Evolutionary conservation across 148 eudicot species (phyloP).

Genomic region (Camellia lanceoleosa): DNA sequence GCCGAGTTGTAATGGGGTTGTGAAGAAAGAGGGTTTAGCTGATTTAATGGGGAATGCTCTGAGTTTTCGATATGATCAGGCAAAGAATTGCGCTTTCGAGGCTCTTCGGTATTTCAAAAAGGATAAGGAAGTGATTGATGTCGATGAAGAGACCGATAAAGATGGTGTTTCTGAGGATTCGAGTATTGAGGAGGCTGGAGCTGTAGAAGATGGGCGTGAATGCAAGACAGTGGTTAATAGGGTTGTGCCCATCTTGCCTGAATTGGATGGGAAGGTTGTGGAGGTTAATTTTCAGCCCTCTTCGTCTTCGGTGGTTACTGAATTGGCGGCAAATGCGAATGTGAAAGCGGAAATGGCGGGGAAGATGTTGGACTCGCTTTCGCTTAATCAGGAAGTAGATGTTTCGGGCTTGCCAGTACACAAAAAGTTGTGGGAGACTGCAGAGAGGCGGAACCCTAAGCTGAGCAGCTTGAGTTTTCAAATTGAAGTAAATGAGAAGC

Average conservation of each 20-base stretch:
- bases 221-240: constrained; percentile 21
- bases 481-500: constrained; percentile 38
- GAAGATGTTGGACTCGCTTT: constrained; percentile 29
- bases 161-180: constrained; percentile 40
- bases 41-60: constrained; percentile 41
- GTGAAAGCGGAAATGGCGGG: constrained; percentile 27
- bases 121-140: constrained; percentile 39
- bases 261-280: constrained; percentile 26
- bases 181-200: constrained; percentile 38
- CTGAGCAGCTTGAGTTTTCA: constrained; percentile 31
- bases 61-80: not conserved
- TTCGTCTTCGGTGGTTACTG: constrained; percentile 32
- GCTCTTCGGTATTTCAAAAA: constrained; percentile 23
- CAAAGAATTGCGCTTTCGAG: constrained; percentile 23
- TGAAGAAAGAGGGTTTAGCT: constrained; percentile 9
- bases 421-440: constrained; percentile 37
- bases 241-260: constrained; percentile 12
- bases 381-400: constrained; percentile 20
- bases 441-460: constrained; percentile 28
- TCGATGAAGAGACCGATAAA: constrained; percentile 26
- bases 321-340: constrained; percentile 20
- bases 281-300: constrained; percentile 25
- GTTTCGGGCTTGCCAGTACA: constrained; percentile 24
- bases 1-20: constrained; percentile 8
- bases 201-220: constrained; percentile 30